A percentile compares a stretch with the other conserved stretches of the same genome.
phyloP scores from a whole-genome alignment of 371 early-diverging fungal species.

The Umbelopsis sp. region DNA sequence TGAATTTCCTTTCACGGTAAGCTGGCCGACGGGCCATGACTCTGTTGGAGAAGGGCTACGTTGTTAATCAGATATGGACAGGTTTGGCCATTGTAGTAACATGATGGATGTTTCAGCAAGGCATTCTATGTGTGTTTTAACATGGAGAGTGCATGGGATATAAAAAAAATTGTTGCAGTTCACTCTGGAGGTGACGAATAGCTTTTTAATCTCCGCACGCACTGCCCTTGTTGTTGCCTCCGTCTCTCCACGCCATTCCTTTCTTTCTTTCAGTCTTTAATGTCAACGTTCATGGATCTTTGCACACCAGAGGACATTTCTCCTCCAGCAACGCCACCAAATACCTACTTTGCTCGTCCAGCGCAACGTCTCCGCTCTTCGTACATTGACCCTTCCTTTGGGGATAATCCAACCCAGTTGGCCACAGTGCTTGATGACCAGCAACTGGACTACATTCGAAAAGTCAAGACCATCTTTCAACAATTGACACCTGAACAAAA shows the following conservation, averaged over 20 bases:
- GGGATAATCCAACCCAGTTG: conserved; percentile 12
- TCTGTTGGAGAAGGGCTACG: too few species aligned
- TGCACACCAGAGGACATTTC: conserved; percentile 29
- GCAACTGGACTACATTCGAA: conserved; percentile 28
- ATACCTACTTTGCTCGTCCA: conserved; percentile 19
- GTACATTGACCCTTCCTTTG: conserved; percentile 22
- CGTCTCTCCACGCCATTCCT: background rate
- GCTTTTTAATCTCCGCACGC: conserved; percentile 5
- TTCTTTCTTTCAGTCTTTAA: conserved; percentile 2
- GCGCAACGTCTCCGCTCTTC: conserved; percentile 29
- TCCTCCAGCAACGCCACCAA: conserved; percentile 24
- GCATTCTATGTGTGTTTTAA: too few species aligned
- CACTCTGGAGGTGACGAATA: background rate
- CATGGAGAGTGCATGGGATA: too few species aligned
- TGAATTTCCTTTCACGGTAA: background rate
- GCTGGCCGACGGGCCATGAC: background rate
- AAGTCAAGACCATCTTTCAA: conserved; percentile 34
- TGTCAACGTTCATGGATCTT: conserved; percentile 31
- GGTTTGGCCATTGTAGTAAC: too few species aligned
- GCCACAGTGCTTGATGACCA: conserved; percentile 22
- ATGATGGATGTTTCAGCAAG: too few species aligned
- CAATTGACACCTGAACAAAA: conserved; percentile 30
- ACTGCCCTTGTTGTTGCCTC: conserved; percentile 16
- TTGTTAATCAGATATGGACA: too few species aligned
- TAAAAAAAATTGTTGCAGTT: background rate